Evolutionary conservation across 2,329 filamentous ascomycete species (phyloP).

Genomic region (Ascochyta viciae-villosae): DNA sequence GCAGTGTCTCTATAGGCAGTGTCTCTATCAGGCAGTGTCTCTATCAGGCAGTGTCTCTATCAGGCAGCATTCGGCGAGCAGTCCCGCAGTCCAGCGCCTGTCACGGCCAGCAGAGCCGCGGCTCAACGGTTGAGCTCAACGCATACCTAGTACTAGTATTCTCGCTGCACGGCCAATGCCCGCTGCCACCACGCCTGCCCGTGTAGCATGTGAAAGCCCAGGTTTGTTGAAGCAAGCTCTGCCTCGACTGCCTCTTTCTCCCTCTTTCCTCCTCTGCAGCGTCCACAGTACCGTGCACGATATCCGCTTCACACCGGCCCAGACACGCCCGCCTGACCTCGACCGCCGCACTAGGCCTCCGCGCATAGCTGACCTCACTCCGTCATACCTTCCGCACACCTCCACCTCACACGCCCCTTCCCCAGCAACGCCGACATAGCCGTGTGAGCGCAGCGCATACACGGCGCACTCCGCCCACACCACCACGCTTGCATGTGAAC

Average conservation of each 20-base stretch:
- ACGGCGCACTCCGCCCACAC: neutral
- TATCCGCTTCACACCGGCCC: constrained; percentile 4
- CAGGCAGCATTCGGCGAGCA: too few relatives aligned
- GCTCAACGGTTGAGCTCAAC: constrained; percentile 12
- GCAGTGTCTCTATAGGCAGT: too few relatives aligned
- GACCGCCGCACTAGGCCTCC: neutral
- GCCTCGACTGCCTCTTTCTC: neutral
- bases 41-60: too few relatives aligned
- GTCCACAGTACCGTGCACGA: neutral
- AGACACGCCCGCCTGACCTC: constrained; percentile 6
- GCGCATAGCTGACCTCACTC: constrained; percentile 1
- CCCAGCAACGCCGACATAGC: constrained; percentile 2
- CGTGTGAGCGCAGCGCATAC: constrained; percentile 1
- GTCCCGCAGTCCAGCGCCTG: neutral
- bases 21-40: too few relatives aligned
- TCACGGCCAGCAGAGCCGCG: constrained; percentile 6
- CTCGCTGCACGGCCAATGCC: neutral
- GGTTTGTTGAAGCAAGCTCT: neutral
- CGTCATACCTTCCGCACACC: neutral
- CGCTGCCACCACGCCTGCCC: neutral
- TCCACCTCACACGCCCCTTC: neutral
- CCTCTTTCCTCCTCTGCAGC: neutral
- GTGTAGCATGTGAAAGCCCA: constrained; percentile 13
- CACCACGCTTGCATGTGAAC: constrained; percentile 6
- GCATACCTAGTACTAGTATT: neutral